phyloP scores from a whole-genome alignment of 108 stramenopile genomes.

The Nitzschia sp. region DNA sequence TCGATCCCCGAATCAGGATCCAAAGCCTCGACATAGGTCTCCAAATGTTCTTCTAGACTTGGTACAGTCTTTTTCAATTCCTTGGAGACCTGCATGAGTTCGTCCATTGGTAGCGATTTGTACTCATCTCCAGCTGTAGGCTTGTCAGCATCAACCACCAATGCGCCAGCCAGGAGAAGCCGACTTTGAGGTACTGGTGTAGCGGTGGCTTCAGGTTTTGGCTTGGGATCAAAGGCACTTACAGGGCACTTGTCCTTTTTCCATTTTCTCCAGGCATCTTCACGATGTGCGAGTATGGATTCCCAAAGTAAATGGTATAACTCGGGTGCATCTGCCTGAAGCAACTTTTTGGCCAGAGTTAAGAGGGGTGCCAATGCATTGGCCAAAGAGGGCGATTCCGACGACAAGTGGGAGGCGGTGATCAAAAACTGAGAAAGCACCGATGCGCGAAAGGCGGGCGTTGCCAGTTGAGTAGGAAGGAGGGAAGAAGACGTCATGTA shows the following conservation, averaged over 20 bases:
- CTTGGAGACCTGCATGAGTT: slow-evolving; percentile 32
- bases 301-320: slow-evolving; percentile 22
- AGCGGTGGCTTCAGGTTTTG: background rate
- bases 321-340: slow-evolving; percentile 26
- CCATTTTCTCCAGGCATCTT: slow-evolving; percentile 74
- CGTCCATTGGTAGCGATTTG: slow-evolving; percentile 16
- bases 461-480: slow-evolving; percentile 60
- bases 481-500: slow-evolving; percentile 71
- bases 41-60: slow-evolving; percentile 56
- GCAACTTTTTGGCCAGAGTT: slow-evolving; percentile 47
- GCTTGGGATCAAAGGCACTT: slow-evolving; percentile 33
- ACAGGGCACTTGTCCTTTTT: slow-evolving; percentile 77
- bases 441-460: slow-evolving; percentile 55
- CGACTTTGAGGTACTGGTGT: background rate
- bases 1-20: slow-evolving; percentile 87
- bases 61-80: slow-evolving; percentile 33
- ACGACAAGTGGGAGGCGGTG: slow-evolving; percentile 56
- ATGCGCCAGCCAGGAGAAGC: background rate
- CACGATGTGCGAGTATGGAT: slow-evolving; percentile 52
- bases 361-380: slow-evolving; percentile 36
- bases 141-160: background rate
- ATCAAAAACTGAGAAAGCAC: slow-evolving; percentile 77
- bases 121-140: background rate
- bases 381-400: slow-evolving; percentile 40
- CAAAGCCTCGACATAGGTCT: slow-evolving; percentile 75